Conservation (phyloP, 2,329 filamentous ascomycete species). For the Aspergillus latus region DNA sequence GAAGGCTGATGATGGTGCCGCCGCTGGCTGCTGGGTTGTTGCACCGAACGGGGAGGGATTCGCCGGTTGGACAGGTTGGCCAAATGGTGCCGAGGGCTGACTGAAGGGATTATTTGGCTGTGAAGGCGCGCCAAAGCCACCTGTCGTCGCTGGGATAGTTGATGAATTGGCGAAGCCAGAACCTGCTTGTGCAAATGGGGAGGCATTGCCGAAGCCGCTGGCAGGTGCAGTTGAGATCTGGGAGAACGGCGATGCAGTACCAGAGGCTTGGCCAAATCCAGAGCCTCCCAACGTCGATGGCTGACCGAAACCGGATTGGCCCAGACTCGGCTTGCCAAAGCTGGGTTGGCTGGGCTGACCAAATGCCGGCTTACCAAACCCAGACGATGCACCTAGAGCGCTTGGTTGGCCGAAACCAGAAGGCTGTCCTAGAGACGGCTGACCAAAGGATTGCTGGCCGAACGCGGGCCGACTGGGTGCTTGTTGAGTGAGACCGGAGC, state of each 20-base stretch:
- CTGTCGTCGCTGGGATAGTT: constrained; percentile 19
- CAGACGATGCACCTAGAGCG: constrained; percentile 21
- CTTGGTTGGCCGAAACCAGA: constrained; percentile 20
- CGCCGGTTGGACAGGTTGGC: constrained; percentile 26
- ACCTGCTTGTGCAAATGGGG: constrained; percentile 38
- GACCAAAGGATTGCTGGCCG: constrained; percentile 31
- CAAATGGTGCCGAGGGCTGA: constrained; percentile 28
- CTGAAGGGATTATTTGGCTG: constrained; percentile 31
- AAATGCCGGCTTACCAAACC: constrained; percentile 39
- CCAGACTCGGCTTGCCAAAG: constrained; percentile 42
- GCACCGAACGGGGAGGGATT: constrained; percentile 30
- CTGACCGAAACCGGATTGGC: constrained; percentile 37
- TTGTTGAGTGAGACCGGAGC: constrained; percentile 30
- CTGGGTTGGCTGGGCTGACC: constrained; percentile 45
- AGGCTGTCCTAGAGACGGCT: constrained; percentile 26
- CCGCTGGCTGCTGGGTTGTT: constrained; percentile 34
- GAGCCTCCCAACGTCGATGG: constrained; percentile 24
- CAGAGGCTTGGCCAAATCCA: constrained; percentile 39
- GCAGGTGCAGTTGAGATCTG: constrained; percentile 33
- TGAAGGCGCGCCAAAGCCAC: constrained; percentile 37
- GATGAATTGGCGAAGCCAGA: constrained; percentile 31
- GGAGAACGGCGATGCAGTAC: constrained; percentile 45
- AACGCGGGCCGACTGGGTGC: constrained; percentile 19
- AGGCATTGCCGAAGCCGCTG: constrained; percentile 31
- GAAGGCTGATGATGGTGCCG: constrained; percentile 33